Evolutionary conservation across 2,329 filamentous ascomycete species (phyloP).

Genomic region (Trichoderma cornu-damae): DNA sequence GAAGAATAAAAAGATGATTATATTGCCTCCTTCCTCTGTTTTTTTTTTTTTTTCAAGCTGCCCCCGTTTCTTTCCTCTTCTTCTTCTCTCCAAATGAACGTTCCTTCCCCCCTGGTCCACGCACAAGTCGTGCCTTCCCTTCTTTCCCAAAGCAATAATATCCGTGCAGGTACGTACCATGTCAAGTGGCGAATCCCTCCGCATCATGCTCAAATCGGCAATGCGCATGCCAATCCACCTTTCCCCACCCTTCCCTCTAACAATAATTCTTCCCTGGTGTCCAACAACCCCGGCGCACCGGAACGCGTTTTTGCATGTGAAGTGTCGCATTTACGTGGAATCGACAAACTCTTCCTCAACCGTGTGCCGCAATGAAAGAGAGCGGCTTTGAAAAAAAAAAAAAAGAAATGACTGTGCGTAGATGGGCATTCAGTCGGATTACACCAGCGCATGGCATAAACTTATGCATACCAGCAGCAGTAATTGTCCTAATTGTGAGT

Average conservation of each 20-base stretch:
- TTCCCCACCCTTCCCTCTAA: conserved; percentile 2
- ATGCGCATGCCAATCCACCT: conserved; percentile 5
- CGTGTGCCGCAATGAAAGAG: not conserved
- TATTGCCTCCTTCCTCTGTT: too few relatives aligned
- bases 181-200: conserved; percentile 7
- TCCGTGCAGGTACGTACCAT: conserved; percentile 3
- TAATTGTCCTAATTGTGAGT: not conserved
- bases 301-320: conserved; percentile 17
- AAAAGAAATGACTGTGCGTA: not conserved
- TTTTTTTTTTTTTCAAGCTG: too few relatives aligned
- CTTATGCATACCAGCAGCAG: too few relatives aligned
- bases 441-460: not conserved
- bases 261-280: not conserved
- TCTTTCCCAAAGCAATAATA: not conserved
- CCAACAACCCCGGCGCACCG: conserved; percentile 11
- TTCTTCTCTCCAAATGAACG: not conserved
- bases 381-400: not conserved
- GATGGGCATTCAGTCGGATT: not conserved
- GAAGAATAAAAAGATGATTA: too few relatives aligned
- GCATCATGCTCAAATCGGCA: conserved; percentile 11
- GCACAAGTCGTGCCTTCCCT: not conserved
- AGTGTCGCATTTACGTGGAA: conserved; percentile 1
- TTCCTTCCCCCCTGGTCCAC: not conserved
- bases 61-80: not conserved
- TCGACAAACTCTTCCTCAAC: not conserved